Percentiles rank a stretch among this genome's conserved stretches.
Conservation (phyloP, 345 rosid genomes). For the Ailanthus altissimus region DNA sequence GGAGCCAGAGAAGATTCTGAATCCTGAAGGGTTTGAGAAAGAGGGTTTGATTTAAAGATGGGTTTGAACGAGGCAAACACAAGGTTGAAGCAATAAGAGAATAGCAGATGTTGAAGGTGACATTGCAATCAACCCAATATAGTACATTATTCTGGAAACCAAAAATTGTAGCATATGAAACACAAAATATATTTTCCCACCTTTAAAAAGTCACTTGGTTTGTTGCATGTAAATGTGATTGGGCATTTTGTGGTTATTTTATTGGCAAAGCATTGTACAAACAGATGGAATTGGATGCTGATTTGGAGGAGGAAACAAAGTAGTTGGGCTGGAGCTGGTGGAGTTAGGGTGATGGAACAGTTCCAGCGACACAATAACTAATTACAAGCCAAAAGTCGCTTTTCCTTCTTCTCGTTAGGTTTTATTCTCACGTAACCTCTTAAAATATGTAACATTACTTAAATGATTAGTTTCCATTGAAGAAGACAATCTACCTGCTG, state of each 20-base stretch:
- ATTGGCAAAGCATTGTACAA: neutral
- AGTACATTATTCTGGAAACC: slow-evolving; percentile 16
- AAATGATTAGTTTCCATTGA: slow-evolving; percentile 29
- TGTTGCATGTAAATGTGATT: slow-evolving; percentile 22
- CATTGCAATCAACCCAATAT: slow-evolving; percentile 32
- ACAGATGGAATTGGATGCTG: slow-evolving; percentile 13
- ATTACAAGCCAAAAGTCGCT: slow-evolving; percentile 76
- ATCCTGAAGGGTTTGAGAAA: slow-evolving; percentile 34
- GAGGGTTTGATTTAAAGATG: slow-evolving; percentile 39
- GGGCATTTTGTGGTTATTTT: slow-evolving; percentile 12
- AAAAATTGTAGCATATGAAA: slow-evolving; percentile 9
- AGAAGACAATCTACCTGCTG: slow-evolving; percentile 32
- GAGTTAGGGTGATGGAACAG: slow-evolving; percentile 27
- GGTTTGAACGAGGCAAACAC: slow-evolving; percentile 15
- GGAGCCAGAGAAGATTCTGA: slow-evolving; percentile 30
- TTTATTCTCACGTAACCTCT: slow-evolving; percentile 41
- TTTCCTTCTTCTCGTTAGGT: slow-evolving; percentile 49
- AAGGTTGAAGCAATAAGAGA: slow-evolving; percentile 23
- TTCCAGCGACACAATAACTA: slow-evolving; percentile 65
- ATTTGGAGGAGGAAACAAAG: slow-evolving; percentile 19
- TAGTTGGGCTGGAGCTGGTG: slow-evolving; percentile 46
- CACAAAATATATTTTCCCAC: neutral
- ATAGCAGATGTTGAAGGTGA: slow-evolving; percentile 39
- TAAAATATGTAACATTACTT: slow-evolving; percentile 24
- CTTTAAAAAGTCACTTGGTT: slow-evolving; percentile 6